phyloP scores from a whole-genome alignment of 2,329 filamentous ascomycete genomes.

The Fusarium mundagurra region DNA sequence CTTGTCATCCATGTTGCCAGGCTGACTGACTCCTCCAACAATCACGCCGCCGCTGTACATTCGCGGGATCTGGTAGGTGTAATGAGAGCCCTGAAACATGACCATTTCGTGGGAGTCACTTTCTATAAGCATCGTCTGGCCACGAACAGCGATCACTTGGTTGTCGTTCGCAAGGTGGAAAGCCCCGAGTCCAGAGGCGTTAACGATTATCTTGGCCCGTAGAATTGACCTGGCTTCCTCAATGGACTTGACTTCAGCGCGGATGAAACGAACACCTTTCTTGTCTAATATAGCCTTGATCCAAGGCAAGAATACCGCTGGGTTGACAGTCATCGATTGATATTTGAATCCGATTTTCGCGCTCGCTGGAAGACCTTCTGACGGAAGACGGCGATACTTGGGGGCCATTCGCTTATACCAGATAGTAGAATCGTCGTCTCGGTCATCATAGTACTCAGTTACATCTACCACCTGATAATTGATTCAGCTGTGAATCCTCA shows the following conservation, averaged over 20 bases:
- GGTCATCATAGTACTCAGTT: neutral
- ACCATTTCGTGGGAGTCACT: neutral
- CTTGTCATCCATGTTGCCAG: neutral
- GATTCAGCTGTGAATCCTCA: neutral
- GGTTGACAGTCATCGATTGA: neutral
- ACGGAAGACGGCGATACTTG: neutral
- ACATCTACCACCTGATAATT: neutral
- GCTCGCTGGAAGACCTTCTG: neutral
- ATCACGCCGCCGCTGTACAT: neutral
- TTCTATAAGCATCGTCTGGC: neutral
- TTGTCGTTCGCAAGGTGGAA: neutral
- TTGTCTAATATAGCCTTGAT: neutral
- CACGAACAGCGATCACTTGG: neutral
- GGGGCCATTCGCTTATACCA: neutral
- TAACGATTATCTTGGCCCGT: neutral
- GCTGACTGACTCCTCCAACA: neutral
- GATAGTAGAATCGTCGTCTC: neutral
- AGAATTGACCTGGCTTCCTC: neutral
- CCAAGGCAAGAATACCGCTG: neutral
- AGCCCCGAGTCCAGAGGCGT: neutral
- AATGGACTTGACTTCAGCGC: neutral
- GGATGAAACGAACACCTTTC: neutral
- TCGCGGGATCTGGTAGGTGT: neutral
- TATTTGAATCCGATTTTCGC: neutral
- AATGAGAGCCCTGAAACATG: neutral